A percentile compares a stretch with the other conserved stretches of the same genome.
These are phyloP conservation scores for Rusavskia elegans DNA, from an alignment of 495 filamentous ascomycete species.

Conservation along the genomic window DNA sequence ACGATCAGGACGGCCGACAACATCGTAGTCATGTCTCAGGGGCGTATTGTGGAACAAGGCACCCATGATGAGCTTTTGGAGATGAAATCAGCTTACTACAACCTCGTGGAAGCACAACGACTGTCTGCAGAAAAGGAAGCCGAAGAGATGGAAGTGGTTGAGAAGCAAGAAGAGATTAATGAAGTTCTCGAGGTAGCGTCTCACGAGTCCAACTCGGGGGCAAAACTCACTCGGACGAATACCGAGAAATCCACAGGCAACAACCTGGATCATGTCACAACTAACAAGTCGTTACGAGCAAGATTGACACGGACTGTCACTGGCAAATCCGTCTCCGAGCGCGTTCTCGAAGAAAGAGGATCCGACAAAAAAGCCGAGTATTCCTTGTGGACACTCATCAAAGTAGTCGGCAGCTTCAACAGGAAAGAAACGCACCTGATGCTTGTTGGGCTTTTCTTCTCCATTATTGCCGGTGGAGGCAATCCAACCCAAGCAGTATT, in stretches of 20 bases:
- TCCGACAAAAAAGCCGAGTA: constrained; percentile 31
- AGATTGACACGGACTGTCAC: constrained; percentile 48
- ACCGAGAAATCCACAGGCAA: constrained; percentile 9
- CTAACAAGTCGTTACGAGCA: constrained; percentile 36
- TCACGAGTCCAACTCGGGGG: background rate
- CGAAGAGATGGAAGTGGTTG: constrained; percentile 18
- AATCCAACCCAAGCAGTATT: constrained; percentile 82
- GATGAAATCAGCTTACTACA: constrained; percentile 46
- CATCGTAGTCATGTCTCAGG: constrained; percentile 82
- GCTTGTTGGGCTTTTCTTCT: constrained; percentile 59
- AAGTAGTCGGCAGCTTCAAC: constrained; percentile 74
- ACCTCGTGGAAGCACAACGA: constrained; percentile 64
- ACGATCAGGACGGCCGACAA: constrained; percentile 91
- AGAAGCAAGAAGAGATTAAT: constrained; percentile 7
- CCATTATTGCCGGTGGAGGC: constrained; percentile 65
- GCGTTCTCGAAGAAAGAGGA: constrained; percentile 37
- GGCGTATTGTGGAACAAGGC: constrained; percentile 79
- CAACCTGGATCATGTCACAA: constrained; percentile 28
- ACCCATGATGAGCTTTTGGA: constrained; percentile 58
- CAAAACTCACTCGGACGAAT: constrained; percentile 9
- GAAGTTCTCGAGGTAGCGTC: background rate
- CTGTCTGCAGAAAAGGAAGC: constrained; percentile 54
- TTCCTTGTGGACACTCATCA: constrained; percentile 68
- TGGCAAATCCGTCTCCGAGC: constrained; percentile 50
- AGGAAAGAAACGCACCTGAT: constrained; percentile 54